Evolutionary conservation across 2,329 filamentous ascomycete species (phyloP), one percentile per base, ranked within the genome.

Genomic region (Aureobasidium pullulans): DNA sequence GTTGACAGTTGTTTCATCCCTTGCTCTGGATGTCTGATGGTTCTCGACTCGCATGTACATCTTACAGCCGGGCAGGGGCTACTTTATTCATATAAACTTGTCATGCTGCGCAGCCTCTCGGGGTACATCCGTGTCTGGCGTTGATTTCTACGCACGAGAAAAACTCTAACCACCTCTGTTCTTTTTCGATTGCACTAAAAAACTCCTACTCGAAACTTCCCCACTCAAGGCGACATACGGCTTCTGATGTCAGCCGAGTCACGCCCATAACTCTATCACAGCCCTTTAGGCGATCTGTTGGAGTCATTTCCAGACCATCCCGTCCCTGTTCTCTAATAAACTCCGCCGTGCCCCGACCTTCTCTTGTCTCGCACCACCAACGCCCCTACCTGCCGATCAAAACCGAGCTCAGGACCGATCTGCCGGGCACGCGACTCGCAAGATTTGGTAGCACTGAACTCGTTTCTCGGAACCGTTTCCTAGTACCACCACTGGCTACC

Each of bases 1-100:
- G 59, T 39, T 57, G 43, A 49, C 65, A 65, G 63, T 59, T 61
- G 67, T 69, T 68, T 69, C 68, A 68, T 64, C 66, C 68, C 68
- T 70, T 70, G 68, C 69, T 63, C 63, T 57, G 42, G 53, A 57
- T 34, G 39, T 44, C 37, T 36, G 50, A 23, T 44, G 36, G 49
- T 53, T 23, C 49, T 53, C 49, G 49, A 42, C 36, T 37, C 42
- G 32, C 34, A 58, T 58, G 43, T 58, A 48, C 34, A 28, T 48
- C 36, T 36, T 49, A 34, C 44, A 58, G 43, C 44, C 54, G 28
- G 43, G 43, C 23, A 47, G n/a, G 36, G 54, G 43, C 46, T 40
- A n/a, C 19, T 29, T 43, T 37, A 29, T 37, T 32, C 36, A 19
- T 48, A 57, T 48, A 43, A 58, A 43, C 36, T 36, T 50, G 43